Base-by-base conservation (phyloP, 2,329 filamentous ascomycete genomes). In the Zymoseptoria crescenta region DNA sequence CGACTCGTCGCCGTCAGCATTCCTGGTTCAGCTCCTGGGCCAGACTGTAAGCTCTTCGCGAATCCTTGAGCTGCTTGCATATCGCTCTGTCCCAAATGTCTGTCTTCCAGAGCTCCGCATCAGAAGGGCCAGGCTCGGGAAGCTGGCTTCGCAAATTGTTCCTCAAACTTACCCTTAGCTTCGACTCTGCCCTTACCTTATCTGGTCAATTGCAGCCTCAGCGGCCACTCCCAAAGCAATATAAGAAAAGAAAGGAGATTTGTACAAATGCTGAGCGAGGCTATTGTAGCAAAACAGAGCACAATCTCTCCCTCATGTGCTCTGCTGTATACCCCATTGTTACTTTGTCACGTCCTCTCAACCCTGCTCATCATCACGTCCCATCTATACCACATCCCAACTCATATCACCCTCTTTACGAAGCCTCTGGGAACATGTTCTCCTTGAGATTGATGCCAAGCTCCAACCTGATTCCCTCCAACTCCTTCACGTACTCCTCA, bases 401-500 rank as follows among this genome's bases (percentile, higher is more conserved):
- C 51, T 24, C 24, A 24, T 24, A 24, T 24, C 52, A 55, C 53
- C 41, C 52, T 64, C 51, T 62, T 58, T 68, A 68, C 63, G 67
- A 67, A 52, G 57, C 54, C 53, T 81, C 76, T 64, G 93, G 91
- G 80, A 91, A 97, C 76, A 97, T 82, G 72, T 90, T 86, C 83
- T 97, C 93, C 83, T 94, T 96, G 70, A 96, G 84, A 67, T 85
- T 81, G 71, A 97, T 85, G 70, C 93, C 93, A 65, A 97, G 86
- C 81, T 97, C 93, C 83, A 96, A 90, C 72, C 92, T 87, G 72
- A 97, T 82, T 66, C 87, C 83, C 83, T 96, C 91, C 69, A 99
- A 90, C 81, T 96, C 90, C 74, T 89, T 83, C 63, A 99, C 86
- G 80, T 96, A 96, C 81, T 96, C 88, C 74, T 96, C 84, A 81